A percentile compares a stretch with the other conserved stretches of the same genome.
These are phyloP conservation scores for Sporothrix brunneoviolacea DNA, from an alignment of 2,329 filamentous ascomycete genomes.

Conservation along the genomic window DNA sequence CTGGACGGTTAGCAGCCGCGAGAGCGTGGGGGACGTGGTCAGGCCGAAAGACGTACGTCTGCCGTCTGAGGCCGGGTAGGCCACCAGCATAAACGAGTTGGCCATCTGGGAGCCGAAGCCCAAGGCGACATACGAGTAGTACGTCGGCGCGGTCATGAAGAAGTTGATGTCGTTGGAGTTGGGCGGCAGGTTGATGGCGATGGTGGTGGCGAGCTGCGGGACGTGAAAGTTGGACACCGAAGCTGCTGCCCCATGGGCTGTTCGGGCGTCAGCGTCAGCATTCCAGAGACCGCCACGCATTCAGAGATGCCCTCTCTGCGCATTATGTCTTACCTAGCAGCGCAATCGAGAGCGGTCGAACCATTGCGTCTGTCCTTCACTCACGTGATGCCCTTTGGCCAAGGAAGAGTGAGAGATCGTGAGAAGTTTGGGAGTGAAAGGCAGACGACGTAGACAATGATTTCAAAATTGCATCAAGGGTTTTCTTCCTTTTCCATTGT, in stretches of 20 bases:
- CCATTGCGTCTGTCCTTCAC: neutral
- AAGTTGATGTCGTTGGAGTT: conserved; percentile 24
- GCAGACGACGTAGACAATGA: no score
- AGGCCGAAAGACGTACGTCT: no score
- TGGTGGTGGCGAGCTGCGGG: conserved; percentile 19
- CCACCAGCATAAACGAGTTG: conserved; percentile 21
- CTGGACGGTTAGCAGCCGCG: no score
- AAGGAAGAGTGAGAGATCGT: no score
- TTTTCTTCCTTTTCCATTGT: no score
- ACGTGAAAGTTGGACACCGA: conserved; percentile 20
- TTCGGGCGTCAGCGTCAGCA: neutral
- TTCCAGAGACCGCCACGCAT: no score
- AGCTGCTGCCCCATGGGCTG: neutral
- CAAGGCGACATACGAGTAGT: conserved; percentile 22
- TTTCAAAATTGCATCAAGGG: no score
- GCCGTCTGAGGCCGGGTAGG: conserved; percentile 20
- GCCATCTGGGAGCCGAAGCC: conserved; percentile 23
- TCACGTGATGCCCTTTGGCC: no score
- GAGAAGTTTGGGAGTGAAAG: no score
- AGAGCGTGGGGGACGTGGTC: no score
- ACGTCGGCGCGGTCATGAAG: conserved; percentile 20
- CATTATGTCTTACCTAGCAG: neutral
- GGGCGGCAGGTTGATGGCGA: conserved; percentile 21
- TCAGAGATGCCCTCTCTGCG: no score
- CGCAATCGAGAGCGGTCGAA: neutral